Conservation (phyloP, 1,139 yeast genomes). For the Candida pseudoviswanathii region DNA sequence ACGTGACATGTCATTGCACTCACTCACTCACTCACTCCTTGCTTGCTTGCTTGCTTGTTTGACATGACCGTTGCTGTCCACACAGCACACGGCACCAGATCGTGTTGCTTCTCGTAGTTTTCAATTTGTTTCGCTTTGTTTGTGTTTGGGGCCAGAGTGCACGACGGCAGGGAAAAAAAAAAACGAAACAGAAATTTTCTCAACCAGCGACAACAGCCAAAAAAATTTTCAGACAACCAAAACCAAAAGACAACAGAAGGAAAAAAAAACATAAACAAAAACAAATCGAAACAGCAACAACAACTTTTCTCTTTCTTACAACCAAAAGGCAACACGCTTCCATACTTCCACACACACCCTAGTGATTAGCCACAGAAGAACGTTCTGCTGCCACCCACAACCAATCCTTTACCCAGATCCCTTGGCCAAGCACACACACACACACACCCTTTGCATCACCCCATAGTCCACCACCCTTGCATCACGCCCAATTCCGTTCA, state of each 20-base stretch:
- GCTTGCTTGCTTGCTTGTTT: neutral
- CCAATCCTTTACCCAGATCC: neutral
- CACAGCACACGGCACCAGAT: too few species aligned
- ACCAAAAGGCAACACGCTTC: neutral
- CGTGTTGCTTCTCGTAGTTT: neutral
- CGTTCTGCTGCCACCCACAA: neutral
- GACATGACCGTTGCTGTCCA: too few species aligned
- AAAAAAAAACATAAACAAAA: constrained; percentile 4
- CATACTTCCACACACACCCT: too few species aligned
- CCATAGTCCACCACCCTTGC: neutral
- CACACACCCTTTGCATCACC: neutral
- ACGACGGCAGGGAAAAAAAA: neutral
- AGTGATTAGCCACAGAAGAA: neutral
- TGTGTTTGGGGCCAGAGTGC: neutral
- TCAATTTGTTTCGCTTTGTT: neutral
- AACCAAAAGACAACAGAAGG: neutral
- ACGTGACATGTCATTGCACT: too few species aligned
- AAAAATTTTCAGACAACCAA: constrained; percentile 2
- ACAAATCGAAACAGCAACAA: constrained; percentile 4
- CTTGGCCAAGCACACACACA: neutral
- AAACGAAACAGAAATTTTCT: neutral
- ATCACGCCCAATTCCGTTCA: neutral
- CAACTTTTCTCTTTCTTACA: neutral
- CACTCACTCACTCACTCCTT: too few species aligned
- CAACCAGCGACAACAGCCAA: neutral